phyloP scores from a whole-genome alignment of 2,329 filamentous ascomycete species.

The Phoma sp. region DNA sequence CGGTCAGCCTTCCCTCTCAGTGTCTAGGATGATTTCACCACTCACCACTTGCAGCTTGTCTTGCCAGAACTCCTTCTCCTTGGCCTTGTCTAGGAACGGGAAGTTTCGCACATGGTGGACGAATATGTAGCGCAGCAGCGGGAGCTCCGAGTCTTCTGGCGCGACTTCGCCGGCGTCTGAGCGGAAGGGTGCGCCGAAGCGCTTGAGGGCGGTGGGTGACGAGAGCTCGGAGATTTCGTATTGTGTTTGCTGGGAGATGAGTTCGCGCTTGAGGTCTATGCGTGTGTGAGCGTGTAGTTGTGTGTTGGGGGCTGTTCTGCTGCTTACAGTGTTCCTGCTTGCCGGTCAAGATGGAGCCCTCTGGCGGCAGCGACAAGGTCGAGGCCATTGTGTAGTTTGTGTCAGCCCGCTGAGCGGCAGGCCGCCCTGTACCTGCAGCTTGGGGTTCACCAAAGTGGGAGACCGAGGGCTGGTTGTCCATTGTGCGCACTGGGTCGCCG shows the following conservation, averaged over 20 bases:
- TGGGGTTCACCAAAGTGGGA: slow-evolving; percentile 27
- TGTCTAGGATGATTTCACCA: slow-evolving; percentile 35
- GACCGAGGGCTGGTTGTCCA: slow-evolving; percentile 33
- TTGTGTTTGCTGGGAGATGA: slow-evolving; percentile 87
- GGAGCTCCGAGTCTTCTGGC: slow-evolving; percentile 91
- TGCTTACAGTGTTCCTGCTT: slow-evolving; percentile 95
- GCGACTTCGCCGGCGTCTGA: slow-evolving; percentile 92
- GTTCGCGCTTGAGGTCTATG: slow-evolving; percentile 91
- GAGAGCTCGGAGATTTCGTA: slow-evolving; percentile 93
- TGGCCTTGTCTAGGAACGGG: slow-evolving; percentile 94
- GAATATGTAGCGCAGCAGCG: slow-evolving; percentile 94
- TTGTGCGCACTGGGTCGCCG: slow-evolving; percentile 40
- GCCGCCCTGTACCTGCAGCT: slow-evolving; percentile 21
- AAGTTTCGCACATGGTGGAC: slow-evolving; percentile 98
- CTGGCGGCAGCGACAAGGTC: slow-evolving; percentile 57
- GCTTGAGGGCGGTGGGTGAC: slow-evolving; percentile 89
- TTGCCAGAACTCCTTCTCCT: slow-evolving; percentile 99
- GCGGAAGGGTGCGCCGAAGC: slow-evolving; percentile 94
- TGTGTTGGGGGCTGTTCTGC: background rate
- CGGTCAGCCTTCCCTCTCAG: slow-evolving; percentile 26
- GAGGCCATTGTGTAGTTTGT: slow-evolving; percentile 50
- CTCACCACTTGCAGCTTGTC: slow-evolving; percentile 92
- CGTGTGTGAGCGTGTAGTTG: slow-evolving; percentile 12
- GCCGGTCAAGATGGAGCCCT: slow-evolving; percentile 76
- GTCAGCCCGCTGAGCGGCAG: slow-evolving; percentile 35